These are phyloP conservation scores for Antarctomyces pellizariae DNA, from an alignment of 495 filamentous ascomycete species.

Conservation along the genomic window DNA sequence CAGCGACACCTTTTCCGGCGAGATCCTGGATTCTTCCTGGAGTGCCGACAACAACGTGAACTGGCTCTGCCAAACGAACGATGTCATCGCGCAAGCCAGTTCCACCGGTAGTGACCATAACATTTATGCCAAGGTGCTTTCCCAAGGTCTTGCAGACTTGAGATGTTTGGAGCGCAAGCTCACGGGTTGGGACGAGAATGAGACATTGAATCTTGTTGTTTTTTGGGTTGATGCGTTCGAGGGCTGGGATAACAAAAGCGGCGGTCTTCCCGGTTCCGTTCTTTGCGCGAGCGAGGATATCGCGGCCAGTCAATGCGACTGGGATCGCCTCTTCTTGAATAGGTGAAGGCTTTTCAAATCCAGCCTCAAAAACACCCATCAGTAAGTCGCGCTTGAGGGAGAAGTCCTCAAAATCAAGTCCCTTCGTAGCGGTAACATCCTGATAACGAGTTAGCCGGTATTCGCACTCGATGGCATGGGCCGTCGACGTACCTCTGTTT, in stretches of 20 bases:
- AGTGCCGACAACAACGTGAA: slow-evolving; percentile 95
- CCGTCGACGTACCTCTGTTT: slow-evolving; percentile 73
- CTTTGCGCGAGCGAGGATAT: slow-evolving; percentile 90
- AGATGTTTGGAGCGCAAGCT: slow-evolving; percentile 95
- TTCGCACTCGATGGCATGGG: background rate
- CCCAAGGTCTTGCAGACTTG: slow-evolving; percentile 97
- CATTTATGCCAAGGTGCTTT: slow-evolving; percentile 88
- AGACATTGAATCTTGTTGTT: slow-evolving; percentile 85
- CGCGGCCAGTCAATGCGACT: slow-evolving; percentile 80
- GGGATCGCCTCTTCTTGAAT: slow-evolving; percentile 99
- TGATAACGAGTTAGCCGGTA: slow-evolving; percentile 15
- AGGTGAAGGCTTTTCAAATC: slow-evolving; percentile 94
- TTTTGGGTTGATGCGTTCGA: slow-evolving; percentile 90
- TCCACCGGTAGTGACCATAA: slow-evolving; percentile 97
- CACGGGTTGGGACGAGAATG: slow-evolving; percentile 88
- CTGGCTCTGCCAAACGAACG: slow-evolving; percentile 74
- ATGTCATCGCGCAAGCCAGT: slow-evolving; percentile 92
- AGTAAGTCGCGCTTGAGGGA: slow-evolving; percentile 79
- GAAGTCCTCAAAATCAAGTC: slow-evolving; percentile 93
- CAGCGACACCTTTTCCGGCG: slow-evolving; percentile 82
- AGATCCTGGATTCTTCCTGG: slow-evolving; percentile 88
- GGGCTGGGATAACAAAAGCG: slow-evolving; percentile 87
- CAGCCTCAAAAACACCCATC: slow-evolving; percentile 98
- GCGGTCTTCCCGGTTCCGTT: slow-evolving; percentile 98
- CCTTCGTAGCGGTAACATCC: slow-evolving; percentile 96